Evolutionary conservation across 2,329 filamentous ascomycete genomes (phyloP).

Genomic region (Fusarium chaquense): DNA sequence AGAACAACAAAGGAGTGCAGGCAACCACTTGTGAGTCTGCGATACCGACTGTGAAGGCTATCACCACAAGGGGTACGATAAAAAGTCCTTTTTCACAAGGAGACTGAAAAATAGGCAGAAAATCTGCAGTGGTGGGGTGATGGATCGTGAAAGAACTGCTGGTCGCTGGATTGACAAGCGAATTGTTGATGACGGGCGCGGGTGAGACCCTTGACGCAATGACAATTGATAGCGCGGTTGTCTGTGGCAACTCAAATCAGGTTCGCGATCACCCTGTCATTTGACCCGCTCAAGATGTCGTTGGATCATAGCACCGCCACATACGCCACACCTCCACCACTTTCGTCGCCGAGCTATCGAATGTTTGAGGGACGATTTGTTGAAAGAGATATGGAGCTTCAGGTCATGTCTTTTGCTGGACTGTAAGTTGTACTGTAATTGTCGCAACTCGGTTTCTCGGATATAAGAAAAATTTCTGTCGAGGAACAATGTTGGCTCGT

Average conservation of each 20-base stretch:
- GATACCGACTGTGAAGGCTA: neutral
- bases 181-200: conserved; percentile 43
- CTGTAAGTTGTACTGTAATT: conserved; percentile 4
- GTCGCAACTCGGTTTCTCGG: conserved; percentile 10
- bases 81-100: conserved; percentile 9
- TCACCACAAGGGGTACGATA: neutral
- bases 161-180: conserved; percentile 36
- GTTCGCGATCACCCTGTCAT: conserved; percentile 37
- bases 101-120: conserved; percentile 12
- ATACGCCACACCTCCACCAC: conserved; percentile 22
- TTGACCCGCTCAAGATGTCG: conserved; percentile 31
- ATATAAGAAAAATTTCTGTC: neutral
- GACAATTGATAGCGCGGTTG: conserved; percentile 49
- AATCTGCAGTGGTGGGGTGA: conserved; percentile 36
- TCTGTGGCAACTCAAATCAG: conserved; percentile 56
- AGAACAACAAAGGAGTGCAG: conserved; percentile 34
- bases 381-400: conserved; percentile 27
- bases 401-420: conserved; percentile 27
- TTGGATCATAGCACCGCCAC: conserved; percentile 32
- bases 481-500: conserved; percentile 46
- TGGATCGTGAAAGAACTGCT: conserved; percentile 34
- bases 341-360: conserved; percentile 37
- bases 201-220: conserved; percentile 52
- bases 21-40: conserved; percentile 7
- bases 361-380: conserved; percentile 39